Evolutionary conservation across 352 stramenopile genomes (phyloP).

Genomic region (Pythium scleroteichum): DNA sequence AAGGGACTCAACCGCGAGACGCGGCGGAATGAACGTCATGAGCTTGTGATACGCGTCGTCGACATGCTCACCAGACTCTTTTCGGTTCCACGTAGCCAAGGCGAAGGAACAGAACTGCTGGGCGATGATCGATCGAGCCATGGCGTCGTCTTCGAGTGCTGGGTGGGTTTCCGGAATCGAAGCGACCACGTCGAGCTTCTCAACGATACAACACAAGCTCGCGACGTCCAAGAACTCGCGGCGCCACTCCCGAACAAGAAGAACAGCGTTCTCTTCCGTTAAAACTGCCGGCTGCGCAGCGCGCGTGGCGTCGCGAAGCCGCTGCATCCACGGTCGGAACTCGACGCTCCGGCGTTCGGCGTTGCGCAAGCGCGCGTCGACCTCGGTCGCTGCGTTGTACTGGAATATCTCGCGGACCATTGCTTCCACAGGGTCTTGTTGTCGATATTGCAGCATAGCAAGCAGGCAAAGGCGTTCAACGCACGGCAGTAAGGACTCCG

Average conservation of each 20-base stretch:
- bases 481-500: conserved; percentile 4
- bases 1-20: conserved; percentile 20
- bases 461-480: conserved; percentile 15
- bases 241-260: conserved; percentile 17
- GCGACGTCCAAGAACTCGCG: conserved; percentile 14
- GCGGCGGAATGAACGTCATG: conserved; percentile 21
- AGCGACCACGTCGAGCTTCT: neutral
- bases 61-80: neutral
- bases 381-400: neutral
- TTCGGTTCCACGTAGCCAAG: neutral
- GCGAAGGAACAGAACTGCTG: conserved; percentile 27
- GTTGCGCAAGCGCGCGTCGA: neutral
- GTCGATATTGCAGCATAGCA: neutral
- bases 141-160: neutral
- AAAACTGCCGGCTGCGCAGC: neutral
- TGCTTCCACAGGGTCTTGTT: conserved; percentile 13
- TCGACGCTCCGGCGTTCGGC: neutral
- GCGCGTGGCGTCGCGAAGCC: neutral
- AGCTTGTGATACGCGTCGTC: conserved; percentile 22
- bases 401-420: neutral
- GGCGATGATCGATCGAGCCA: neutral
- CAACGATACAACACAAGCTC: conserved; percentile 3
- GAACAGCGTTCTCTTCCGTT: neutral
- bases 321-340: conserved; percentile 16
- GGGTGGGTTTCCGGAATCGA: neutral